These are phyloP conservation scores for Erythrobasidium yunnanense DNA, from an alignment of 768 basidiomycete species.

Conservation along the genomic window DNA sequence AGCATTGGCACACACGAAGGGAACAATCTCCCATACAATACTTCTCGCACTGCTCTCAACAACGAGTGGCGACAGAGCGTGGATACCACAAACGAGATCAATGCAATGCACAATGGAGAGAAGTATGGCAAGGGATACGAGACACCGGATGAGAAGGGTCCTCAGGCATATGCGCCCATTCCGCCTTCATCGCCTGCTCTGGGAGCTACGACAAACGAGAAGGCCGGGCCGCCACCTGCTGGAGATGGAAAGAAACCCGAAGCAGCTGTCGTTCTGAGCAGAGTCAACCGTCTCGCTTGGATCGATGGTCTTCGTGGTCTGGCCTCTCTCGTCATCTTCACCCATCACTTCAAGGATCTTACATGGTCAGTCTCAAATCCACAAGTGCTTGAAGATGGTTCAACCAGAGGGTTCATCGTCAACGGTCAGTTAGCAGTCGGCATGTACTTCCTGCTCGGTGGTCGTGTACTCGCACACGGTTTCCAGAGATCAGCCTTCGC, in stretches of 20 bases:
- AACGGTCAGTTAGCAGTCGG: conserved; percentile 40
- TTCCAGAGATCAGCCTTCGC: conserved; percentile 40
- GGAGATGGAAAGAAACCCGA: conserved; percentile 23
- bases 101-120: conserved; percentile 28
- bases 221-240: conserved; percentile 7
- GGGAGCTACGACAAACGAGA: conserved; percentile 26
- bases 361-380: conserved; percentile 37
- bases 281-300: conserved; percentile 39
- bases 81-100: conserved; percentile 35
- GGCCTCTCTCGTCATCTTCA: conserved; percentile 40
- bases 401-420: conserved; percentile 34
- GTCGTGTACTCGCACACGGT: conserved; percentile 38
- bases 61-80: conserved; percentile 37
- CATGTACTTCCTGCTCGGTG: conserved; percentile 40
- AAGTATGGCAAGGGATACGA: conserved; percentile 30
- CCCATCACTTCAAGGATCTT: conserved; percentile 39
- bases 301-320: conserved; percentile 40
- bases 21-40: conserved; percentile 34
- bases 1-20: conserved; percentile 38
- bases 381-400: conserved; percentile 34
- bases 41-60: conserved; percentile 39
- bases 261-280: conserved; percentile 34
- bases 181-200: conserved; percentile 35
- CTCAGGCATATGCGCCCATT: conserved; percentile 31
- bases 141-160: conserved; percentile 15